phyloP scores from a whole-genome alignment of 2,329 filamentous ascomycete species.

The Alternaria hordeiaustralica region DNA sequence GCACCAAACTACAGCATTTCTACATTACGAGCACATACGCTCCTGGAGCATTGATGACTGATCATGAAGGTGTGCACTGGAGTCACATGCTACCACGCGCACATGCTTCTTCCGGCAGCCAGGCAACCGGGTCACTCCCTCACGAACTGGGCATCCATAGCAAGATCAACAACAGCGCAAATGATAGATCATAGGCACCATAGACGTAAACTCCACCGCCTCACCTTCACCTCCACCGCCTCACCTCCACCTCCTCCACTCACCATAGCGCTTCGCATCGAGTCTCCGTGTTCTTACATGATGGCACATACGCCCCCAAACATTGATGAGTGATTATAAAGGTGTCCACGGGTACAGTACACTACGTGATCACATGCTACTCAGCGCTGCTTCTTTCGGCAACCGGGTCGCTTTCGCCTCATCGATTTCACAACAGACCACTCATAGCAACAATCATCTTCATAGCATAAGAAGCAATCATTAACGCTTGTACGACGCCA shows the following conservation, averaged over 20 bases:
- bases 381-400: background rate
- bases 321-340: background rate
- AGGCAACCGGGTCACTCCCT: too few relatives aligned
- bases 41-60: background rate
- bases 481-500: conserved; percentile 1
- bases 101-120: background rate
- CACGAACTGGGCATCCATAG: too few relatives aligned
- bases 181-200: too few relatives aligned
- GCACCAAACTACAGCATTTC: background rate
- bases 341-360: background rate
- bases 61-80: background rate
- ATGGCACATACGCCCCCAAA: background rate
- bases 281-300: too few relatives aligned
- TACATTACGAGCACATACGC: background rate
- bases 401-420: background rate
- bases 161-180: too few relatives aligned
- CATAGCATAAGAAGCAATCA: conserved; percentile 5
- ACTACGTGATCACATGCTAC: background rate
- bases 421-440: background rate
- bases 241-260: too few relatives aligned
- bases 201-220: too few relatives aligned
- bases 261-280: too few relatives aligned
- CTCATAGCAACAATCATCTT: background rate
- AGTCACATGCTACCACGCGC: background rate
- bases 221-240: too few relatives aligned